These are phyloP conservation scores for Cicer bijugum DNA, from an alignment of 306 rosid species.

Conservation along the genomic window DNA sequence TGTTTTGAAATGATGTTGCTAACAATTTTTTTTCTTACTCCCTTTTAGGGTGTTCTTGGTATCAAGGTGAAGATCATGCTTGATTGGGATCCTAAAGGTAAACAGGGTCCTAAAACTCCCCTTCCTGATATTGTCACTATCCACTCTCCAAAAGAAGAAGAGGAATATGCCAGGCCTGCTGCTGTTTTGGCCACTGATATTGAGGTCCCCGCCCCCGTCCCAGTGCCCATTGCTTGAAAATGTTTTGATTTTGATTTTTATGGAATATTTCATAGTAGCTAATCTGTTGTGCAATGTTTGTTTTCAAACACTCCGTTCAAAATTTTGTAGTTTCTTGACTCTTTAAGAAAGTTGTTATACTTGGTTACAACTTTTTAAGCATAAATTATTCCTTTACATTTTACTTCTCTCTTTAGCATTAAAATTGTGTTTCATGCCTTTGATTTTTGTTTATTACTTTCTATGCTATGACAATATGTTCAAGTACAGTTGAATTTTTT, in stretches of 20 bases:
- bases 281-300: constrained; percentile 3
- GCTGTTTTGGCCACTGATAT: constrained; percentile 18
- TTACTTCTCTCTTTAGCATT: background rate
- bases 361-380: background rate
- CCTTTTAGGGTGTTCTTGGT: constrained; percentile 5
- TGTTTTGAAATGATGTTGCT: background rate
- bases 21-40: background rate
- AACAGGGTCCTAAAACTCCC: constrained; percentile 9
- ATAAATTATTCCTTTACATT: background rate
- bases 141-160: constrained; percentile 20
- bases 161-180: background rate
- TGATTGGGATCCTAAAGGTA: constrained; percentile 31
- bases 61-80: constrained; percentile 20
- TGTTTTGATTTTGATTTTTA: background rate
- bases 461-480: background rate
- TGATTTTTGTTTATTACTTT: background rate
- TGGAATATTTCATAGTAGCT: background rate
- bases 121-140: constrained; percentile 27
- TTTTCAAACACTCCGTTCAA: background rate
- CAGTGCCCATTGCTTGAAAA: background rate
- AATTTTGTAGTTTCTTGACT: constrained; percentile 29
- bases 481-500: too few relatives aligned
- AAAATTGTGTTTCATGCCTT: background rate
- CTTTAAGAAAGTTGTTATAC: background rate
- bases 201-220: background rate